phyloP scores from a whole-genome alignment of 352 stramenopile species.

The Phytopythium boreale region DNA sequence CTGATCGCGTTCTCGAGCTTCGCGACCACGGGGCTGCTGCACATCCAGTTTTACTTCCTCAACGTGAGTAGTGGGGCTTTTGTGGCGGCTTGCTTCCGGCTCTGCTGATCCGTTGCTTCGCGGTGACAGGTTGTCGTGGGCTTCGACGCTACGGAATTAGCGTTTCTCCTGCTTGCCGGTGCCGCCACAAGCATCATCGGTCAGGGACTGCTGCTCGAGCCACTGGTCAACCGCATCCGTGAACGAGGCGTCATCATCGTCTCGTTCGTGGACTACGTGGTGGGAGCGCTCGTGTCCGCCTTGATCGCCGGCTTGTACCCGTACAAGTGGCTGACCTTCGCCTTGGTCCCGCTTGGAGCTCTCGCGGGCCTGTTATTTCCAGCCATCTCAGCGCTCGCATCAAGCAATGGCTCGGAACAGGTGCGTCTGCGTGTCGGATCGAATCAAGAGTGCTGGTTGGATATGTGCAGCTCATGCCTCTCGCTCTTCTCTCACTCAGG shows the following conservation, averaged over 20 bases:
- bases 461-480: too few relatives aligned
- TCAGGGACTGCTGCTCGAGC: slow-evolving; percentile 55
- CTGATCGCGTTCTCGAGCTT: slow-evolving; percentile 71
- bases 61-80: too few relatives aligned
- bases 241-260: slow-evolving; percentile 73
- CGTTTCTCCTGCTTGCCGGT: slow-evolving; percentile 51
- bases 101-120: neutral
- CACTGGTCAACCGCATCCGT: slow-evolving; percentile 47
- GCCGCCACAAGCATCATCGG: slow-evolving; percentile 32
- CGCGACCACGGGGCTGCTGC: slow-evolving; percentile 42
- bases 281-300: slow-evolving; percentile 12
- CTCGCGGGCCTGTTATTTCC: slow-evolving; percentile 65
- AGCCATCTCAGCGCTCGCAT: slow-evolving; percentile 34
- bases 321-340: slow-evolving; percentile 54
- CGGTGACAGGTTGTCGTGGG: slow-evolving; percentile 44
- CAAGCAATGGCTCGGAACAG: slow-evolving; percentile 41
- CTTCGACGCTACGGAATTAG: slow-evolving; percentile 60
- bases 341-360: slow-evolving; percentile 27
- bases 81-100: too few relatives aligned
- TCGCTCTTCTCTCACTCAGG: slow-evolving; percentile 12
- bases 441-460: neutral
- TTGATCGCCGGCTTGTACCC: slow-evolving; percentile 36
- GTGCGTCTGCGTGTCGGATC: slow-evolving; percentile 2
- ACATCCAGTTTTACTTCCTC: slow-evolving; percentile 71
- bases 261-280: slow-evolving; percentile 31